phyloP scores from a whole-genome alignment of 2,329 filamentous ascomycete genomes.

The Zasmidium angulare region DNA sequence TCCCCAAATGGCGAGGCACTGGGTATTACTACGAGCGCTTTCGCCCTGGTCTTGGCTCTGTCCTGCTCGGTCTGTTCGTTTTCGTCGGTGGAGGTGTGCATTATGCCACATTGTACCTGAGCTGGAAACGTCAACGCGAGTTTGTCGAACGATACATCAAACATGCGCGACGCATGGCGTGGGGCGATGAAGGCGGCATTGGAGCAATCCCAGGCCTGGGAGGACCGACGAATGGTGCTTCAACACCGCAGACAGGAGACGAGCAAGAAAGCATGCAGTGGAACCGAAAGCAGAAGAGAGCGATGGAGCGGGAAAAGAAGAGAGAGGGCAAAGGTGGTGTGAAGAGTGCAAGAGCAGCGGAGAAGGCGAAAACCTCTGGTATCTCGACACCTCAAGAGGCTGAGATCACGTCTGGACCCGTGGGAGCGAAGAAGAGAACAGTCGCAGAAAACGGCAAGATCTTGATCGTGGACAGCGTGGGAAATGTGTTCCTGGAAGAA shows the following conservation, averaged over 20 bases:
- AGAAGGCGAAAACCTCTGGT: constrained; percentile 50
- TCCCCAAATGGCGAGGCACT: constrained; percentile 94
- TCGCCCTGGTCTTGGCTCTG: constrained; percentile 83
- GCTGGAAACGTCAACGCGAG: constrained; percentile 85
- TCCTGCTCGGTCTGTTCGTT: constrained; percentile 77
- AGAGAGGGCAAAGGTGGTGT: constrained; percentile 58
- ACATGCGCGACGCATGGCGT: constrained; percentile 82
- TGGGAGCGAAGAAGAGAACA: constrained; percentile 80
- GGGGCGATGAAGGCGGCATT: constrained; percentile 76
- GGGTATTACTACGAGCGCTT: constrained; percentile 98
- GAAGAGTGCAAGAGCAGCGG: constrained; percentile 49
- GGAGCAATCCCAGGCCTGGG: constrained; percentile 67
- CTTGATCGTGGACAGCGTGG: constrained; percentile 84
- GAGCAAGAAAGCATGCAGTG: constrained; percentile 55
- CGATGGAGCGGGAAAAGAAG: constrained; percentile 81
- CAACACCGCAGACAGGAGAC: constrained; percentile 43
- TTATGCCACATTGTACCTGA: constrained; percentile 80
- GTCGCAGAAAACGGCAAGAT: constrained; percentile 94
- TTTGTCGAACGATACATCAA: constrained; percentile 91
- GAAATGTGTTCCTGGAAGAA: constrained; percentile 94
- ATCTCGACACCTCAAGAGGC: constrained; percentile 57
- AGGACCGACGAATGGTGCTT: constrained; percentile 35
- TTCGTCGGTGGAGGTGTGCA: constrained; percentile 81
- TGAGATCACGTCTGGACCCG: constrained; percentile 56
- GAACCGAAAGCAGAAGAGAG: constrained; percentile 83